These are phyloP conservation scores for Aureobasidium vineae DNA, from an alignment of 2,329 filamentous ascomycete species.

Conservation along the genomic window DNA sequence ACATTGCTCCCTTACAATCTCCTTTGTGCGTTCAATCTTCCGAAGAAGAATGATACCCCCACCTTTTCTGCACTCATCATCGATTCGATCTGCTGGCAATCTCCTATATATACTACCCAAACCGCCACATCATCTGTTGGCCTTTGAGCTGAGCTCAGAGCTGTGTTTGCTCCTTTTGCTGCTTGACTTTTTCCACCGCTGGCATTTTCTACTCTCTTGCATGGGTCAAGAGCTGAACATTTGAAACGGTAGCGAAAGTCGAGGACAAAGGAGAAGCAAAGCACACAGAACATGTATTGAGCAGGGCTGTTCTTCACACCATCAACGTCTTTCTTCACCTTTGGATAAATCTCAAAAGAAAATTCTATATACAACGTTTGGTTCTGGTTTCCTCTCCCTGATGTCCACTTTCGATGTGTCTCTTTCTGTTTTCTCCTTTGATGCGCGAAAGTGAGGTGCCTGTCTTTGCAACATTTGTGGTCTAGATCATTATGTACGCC, in stretches of 20 bases:
- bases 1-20: conserved; percentile 4
- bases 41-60: conserved; percentile 21
- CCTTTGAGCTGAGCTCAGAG: conserved; percentile 23
- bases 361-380: not conserved
- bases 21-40: conserved; percentile 22
- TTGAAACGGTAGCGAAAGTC: not conserved
- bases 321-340: not conserved
- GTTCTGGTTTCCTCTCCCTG: not conserved
- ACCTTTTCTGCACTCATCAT: not conserved
- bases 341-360: not conserved
- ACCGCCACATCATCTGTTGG: conserved; percentile 1
- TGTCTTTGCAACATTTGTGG: not conserved
- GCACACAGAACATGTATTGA: not conserved
- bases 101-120: not conserved
- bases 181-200: not conserved
- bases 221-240: conserved; percentile 16
- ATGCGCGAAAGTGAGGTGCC: not conserved
- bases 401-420: no score
- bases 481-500: not conserved
- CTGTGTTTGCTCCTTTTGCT: not conserved
- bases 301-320: conserved; percentile 15
- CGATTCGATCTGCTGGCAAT: not conserved
- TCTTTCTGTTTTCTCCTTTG: not conserved
- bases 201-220: conserved; percentile 17
- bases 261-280: not conserved